Base-by-base conservation (phyloP, 2,329 filamentous ascomycete genomes). In the Ascosphaera aggregata region DNA sequence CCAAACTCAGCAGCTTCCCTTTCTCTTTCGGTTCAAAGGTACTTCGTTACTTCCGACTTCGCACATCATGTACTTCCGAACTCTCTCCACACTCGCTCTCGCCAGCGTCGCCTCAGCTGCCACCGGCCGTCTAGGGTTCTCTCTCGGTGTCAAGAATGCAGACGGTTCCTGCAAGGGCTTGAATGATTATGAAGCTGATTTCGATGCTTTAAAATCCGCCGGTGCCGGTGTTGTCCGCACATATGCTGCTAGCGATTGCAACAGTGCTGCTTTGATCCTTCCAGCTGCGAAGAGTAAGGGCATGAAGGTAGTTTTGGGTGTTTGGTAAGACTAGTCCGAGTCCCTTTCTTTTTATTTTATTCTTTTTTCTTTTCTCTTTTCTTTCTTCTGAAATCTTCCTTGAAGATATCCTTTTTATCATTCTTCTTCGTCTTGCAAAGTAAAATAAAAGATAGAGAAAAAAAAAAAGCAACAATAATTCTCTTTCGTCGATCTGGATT, bases 271-370 rank as follows among this genome's bases (percentile, higher is more conserved):
- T 52, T 57, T 69, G 43, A 69, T 78, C 40, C 54, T 80, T 19
- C 73, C 74, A 3, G 74, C 73, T 27, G 75, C 76, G 1, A 71
- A 73, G 59, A 53, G 54, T 36, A 71, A 73, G 55, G 66, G 64
- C 15, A 73, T 78, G 57, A 61, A 76, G 57, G 73, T 80, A 44
- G 60, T 80, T n/a, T 57, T 80, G 32, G 76, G 73, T 43, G 69
- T 80, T 50, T 80, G 75, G 75, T 73, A 57, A 46, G 62, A n/a
- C n/a, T n/a, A n/a, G n/a, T n/a, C n/a, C n/a, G n/a, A n/a, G n/a
- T n/a, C n/a, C n/a, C n/a, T n/a, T n/a, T n/a, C n/a, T n/a, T n/a
- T n/a, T n/a, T n/a, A n/a, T n/a, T n/a, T 48, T 43, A 22, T 13
- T 15, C 18, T 34, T 30, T 27, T 27, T 17, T 38, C 38, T 18